Evolutionary conservation across 106 monocot genomes (phyloP), one percentile per base, ranked within the genome.

Genomic region (Hemerocallis citrina): DNA sequence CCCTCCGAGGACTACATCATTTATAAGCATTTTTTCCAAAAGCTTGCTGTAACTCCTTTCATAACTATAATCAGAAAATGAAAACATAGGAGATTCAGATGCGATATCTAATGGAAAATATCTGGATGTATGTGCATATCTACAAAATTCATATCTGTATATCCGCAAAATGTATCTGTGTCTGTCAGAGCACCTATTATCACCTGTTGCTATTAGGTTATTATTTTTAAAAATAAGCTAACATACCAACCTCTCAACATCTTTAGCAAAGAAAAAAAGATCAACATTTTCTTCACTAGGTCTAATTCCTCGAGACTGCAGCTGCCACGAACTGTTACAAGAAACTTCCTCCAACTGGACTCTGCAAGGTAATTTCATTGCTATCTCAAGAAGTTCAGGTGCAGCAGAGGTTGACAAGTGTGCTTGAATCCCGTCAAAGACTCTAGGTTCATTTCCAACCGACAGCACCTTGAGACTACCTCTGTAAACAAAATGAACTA

Each of bases 191-290:
- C n/a, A n/a, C n/a, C n/a, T n/a, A n/a, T n/a, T n/a, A n/a, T n/a
- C n/a, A n/a, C n/a, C n/a, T n/a, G n/a, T n/a, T n/a, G n/a, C n/a
- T n/a, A n/a, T 86, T 80, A 92, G 86, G 76, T 66, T 83, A 86
- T 29, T 66, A 83, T 24, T 58, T 74, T 27, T 84, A 61, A 38
- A 63, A 47, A 44, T 12, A 21, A 36, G 5, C 16, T 23, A 38
- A 4, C 16, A 58, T 27, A 30, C 50, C 22, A 59, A 94, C 93
- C 93, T 85, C 22, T 82, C 79, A 61, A 70, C 20, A 72, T 89
- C 85, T 68, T 75, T 89, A 50, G 93, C 93, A 59, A 94, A 94
- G 75, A 94, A 94, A 65, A 75, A 94, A 13, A 94, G 80, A 40
- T 85, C 93, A 73, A 94, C 80, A 36, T 94, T 80, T 23, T 83